Evolutionary conservation across 331 rosid species (phyloP), one percentile per base, ranked within the genome.

Genomic region (Malus hybrid): DNA sequence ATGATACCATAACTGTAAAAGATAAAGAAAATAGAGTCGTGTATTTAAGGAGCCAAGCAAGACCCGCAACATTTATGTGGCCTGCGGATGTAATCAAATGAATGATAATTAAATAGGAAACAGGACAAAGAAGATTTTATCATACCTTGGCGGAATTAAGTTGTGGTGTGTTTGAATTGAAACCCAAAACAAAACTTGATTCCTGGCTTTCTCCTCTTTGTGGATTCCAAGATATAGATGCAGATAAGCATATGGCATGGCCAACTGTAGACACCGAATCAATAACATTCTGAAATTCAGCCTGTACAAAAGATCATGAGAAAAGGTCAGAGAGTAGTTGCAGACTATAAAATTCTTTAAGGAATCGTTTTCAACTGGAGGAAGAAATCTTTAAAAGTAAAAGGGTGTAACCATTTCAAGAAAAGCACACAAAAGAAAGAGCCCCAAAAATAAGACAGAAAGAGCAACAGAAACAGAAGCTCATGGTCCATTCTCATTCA

Each of bases 91-190:
- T 74, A 70, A 39, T 39, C 46, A 39, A 81, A 68, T 19, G 77
- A 68, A 70, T 24, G 71, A 46, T 15, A 24, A 39, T 39, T 39
- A 39, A 39, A 9, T 39, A 39, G 12, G 46, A 39, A 39, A 9
- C 12, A 39, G 46, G 46, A 39, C 46, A 39, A 18, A 65, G 29
- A 42, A 74, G 69, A 59, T 56, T 32, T 28, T 36, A 75, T 61
- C 96, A 92, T 63, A 94, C 90, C 99, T 92, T 92, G n/a, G 93
- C 65, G 33, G 97, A 91, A 86, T 92, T 92, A 60, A 92, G 92
- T 75, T 90, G 92, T 10, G 86, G 55, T 52, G 88, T 83, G 75
- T 87, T 82, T 7, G 99, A 88, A 80, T 85, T 88, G 76, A 28
- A 42, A 76, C 48, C 48, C 48, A 42, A 10, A 42, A 87, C 84